A percentile compares a stretch with the other conserved stretches of the same genome.
Evolutionary conservation across 805 yeast genomes (phyloP).

Genomic region (Suhomyces vadensis): DNA sequence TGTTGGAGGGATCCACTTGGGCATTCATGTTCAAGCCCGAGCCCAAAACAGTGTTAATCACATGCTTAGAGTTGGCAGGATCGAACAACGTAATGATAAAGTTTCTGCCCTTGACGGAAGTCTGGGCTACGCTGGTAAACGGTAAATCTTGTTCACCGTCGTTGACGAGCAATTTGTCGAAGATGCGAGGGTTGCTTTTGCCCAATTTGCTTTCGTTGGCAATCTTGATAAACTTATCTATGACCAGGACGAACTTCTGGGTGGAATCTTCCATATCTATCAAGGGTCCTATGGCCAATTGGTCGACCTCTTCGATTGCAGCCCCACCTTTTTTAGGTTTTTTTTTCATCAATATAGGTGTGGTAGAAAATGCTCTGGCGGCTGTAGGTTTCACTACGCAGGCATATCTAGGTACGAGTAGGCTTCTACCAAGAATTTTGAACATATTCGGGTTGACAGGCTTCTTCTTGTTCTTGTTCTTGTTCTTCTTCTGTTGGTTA

Average conservation of each 20-base stretch:
- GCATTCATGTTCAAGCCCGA: conserved; percentile 78
- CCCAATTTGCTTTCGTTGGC: conserved; percentile 70
- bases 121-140: conserved; percentile 69
- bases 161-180: conserved; percentile 57
- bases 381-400: background rate
- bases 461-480: background rate
- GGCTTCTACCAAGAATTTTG: background rate
- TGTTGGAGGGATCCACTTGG: conserved; percentile 68
- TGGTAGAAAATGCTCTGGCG: background rate
- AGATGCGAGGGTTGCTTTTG: conserved; percentile 62
- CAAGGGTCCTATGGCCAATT: conserved; percentile 12
- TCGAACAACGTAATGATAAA: conserved; percentile 84
- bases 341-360: conserved; percentile 1
- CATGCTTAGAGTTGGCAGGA: conserved; percentile 67
- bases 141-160: conserved; percentile 46
- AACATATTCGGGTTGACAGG: background rate
- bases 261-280: conserved; percentile 41
- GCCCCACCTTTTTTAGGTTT: conserved; percentile 3
- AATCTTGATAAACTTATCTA: conserved; percentile 55
- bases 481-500: background rate
- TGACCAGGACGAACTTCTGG: conserved; percentile 45
- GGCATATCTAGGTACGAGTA: background rate
- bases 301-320: conserved; percentile 9
- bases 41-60: conserved; percentile 69
- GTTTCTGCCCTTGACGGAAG: conserved; percentile 67